Conservation (phyloP, 2,329 filamentous ascomycete genomes). For the Cercospora beticola region DNA sequence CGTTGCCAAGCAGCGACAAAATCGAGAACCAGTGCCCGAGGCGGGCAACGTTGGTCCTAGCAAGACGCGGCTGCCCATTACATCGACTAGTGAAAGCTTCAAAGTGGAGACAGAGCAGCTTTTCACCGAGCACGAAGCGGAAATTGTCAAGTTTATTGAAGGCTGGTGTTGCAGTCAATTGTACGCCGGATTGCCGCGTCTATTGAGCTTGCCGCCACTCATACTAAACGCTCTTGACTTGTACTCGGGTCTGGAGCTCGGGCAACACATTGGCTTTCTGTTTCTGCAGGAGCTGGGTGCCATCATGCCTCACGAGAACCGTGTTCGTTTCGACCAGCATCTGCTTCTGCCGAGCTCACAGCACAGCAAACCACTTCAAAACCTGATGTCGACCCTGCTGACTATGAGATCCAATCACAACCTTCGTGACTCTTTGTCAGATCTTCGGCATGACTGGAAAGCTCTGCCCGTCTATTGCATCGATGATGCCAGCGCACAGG, state of each 20-base stretch:
- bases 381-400: conserved; percentile 39
- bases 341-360: conserved; percentile 53
- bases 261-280: conserved; percentile 54
- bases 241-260: conserved; percentile 58
- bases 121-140: conserved; percentile 54
- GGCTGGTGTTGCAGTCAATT: conserved; percentile 62
- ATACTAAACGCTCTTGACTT: conserved; percentile 62
- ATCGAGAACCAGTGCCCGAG: conserved; percentile 37
- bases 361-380: conserved; percentile 46
- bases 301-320: conserved; percentile 69
- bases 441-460: conserved; percentile 60
- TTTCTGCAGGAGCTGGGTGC: conserved; percentile 76
- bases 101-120: conserved; percentile 27
- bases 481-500: conserved; percentile 63
- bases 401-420: conserved; percentile 36
- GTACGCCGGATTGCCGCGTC: conserved; percentile 53
- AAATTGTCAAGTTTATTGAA: conserved; percentile 68
- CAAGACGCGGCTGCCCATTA: conserved; percentile 34
- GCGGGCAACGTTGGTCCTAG: conserved; percentile 42
- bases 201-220: conserved; percentile 62
- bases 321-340: conserved; percentile 59
- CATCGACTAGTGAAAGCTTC: conserved; percentile 26
- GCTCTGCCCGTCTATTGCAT: conserved; percentile 69
- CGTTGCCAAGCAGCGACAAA: conserved; percentile 41
- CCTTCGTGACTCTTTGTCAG: conserved; percentile 56